Percentiles rank a stretch among this genome's conserved stretches.
Evolutionary conservation across 495 filamentous ascomycete genomes (phyloP).

Genomic region (Glonium stellatum): DNA sequence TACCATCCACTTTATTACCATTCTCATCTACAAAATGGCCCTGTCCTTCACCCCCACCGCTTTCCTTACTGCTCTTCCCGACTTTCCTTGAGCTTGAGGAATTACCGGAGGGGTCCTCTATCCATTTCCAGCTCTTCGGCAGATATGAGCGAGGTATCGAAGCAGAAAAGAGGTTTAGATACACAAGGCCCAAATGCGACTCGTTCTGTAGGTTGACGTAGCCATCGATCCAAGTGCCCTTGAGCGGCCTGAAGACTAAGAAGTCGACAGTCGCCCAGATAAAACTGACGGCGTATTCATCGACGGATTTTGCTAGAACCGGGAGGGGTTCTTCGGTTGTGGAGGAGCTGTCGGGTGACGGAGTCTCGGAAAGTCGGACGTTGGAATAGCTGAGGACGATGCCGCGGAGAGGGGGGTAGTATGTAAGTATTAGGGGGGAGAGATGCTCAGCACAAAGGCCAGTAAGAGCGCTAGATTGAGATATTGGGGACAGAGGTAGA

Average conservation of each 20-base stretch:
- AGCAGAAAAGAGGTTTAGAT: slow-evolving; percentile 69
- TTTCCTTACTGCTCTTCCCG: slow-evolving; percentile 20
- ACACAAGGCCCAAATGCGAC: slow-evolving; percentile 62
- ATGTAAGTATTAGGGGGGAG: slow-evolving; percentile 67
- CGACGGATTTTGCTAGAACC: slow-evolving; percentile 47
- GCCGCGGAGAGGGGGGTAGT: slow-evolving; percentile 63
- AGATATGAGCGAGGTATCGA: slow-evolving; percentile 60
- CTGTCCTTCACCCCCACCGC: slow-evolving; percentile 27
- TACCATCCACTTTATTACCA: slow-evolving; percentile 55
- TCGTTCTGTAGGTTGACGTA: slow-evolving; percentile 67
- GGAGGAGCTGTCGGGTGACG: background rate
- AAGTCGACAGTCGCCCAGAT: slow-evolving; percentile 70
- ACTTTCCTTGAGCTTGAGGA: slow-evolving; percentile 8
- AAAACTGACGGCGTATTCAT: slow-evolving; percentile 62
- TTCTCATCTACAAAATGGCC: slow-evolving; percentile 59
- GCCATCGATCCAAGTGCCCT: slow-evolving; percentile 53
- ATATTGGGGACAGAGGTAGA: slow-evolving; percentile 62
- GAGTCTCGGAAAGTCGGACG: slow-evolving; percentile 35
- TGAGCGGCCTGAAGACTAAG: slow-evolving; percentile 58
- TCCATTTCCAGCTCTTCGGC: slow-evolving; percentile 62
- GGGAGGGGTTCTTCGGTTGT: background rate
- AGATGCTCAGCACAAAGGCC: slow-evolving; percentile 67
- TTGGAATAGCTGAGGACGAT: slow-evolving; percentile 67
- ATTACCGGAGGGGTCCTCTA: slow-evolving; percentile 5
- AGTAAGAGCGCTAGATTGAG: slow-evolving; percentile 54